A percentile compares a stretch with the other conserved stretches of the same genome.
Conservation (phyloP, 768 basidiomycete genomes). For the Mycena indigotica region DNA sequence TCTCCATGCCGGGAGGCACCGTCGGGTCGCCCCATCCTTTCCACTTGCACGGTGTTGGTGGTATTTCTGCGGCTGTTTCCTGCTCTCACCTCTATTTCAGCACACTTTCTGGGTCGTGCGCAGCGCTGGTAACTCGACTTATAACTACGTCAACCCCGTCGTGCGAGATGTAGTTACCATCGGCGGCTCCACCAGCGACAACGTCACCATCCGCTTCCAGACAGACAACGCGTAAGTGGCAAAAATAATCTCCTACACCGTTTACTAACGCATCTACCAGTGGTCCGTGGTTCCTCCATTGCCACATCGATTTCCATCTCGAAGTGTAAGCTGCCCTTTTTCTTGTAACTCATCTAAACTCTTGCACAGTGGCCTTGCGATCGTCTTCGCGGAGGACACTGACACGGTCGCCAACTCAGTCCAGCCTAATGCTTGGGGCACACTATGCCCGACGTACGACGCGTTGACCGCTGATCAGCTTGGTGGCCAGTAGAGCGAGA, state of each 20-base stretch:
- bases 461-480: neutral
- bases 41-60: slow-evolving; percentile 7
- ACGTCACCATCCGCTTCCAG: slow-evolving; percentile 28
- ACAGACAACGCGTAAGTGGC: slow-evolving; percentile 48
- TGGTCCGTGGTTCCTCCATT: neutral
- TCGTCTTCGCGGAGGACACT: slow-evolving; percentile 25
- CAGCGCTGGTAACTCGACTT: slow-evolving; percentile 27
- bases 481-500: too few relatives aligned
- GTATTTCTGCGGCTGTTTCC: neutral
- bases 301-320: slow-evolving; percentile 42
- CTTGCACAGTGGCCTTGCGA: slow-evolving; percentile 19
- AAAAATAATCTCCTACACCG: slow-evolving; percentile 44
- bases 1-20: too few relatives aligned
- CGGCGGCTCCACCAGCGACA: neutral
- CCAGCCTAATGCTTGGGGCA: slow-evolving; percentile 11
- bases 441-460: slow-evolving; percentile 19
- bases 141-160: slow-evolving; percentile 15
- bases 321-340: slow-evolving; percentile 22
- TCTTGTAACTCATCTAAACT: neutral
- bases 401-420: neutral
- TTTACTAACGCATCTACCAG: slow-evolving; percentile 2
- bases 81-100: neutral
- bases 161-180: slow-evolving; percentile 10
- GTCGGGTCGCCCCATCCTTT: slow-evolving; percentile 7
- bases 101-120: slow-evolving; percentile 36